Conservation (phyloP, 2,329 filamentous ascomycete genomes). For the Cordyceps militaris region DNA sequence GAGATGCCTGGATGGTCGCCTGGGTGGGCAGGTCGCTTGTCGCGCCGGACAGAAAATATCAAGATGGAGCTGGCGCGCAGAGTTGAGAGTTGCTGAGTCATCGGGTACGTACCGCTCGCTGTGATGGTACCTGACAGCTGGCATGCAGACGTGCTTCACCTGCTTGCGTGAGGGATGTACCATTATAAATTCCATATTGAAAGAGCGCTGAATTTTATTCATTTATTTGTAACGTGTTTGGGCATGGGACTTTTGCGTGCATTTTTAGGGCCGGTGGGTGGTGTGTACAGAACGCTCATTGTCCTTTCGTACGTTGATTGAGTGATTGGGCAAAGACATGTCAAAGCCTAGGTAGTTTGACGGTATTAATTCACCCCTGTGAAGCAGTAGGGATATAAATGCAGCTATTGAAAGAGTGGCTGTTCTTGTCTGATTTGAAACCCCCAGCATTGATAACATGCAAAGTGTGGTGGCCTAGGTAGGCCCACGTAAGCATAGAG, state of each 20-base stretch:
- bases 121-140: not conserved
- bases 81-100: conserved; percentile 5
- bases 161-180: too few relatives aligned
- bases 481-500: not conserved
- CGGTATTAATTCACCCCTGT: too few relatives aligned
- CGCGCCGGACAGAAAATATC: conserved; percentile 8
- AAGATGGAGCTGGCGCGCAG: conserved; percentile 4
- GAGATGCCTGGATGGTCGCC: not conserved
- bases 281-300: too few relatives aligned
- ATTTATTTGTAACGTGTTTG: not conserved
- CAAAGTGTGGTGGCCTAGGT: not conserved
- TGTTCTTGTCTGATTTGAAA: not conserved
- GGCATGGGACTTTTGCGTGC: too few relatives aligned
- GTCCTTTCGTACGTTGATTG: too few relatives aligned
- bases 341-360: not conserved
- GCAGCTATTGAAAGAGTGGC: not conserved
- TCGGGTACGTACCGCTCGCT: not conserved
- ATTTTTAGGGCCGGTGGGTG: too few relatives aligned
- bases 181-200: too few relatives aligned
- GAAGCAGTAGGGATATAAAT: not conserved
- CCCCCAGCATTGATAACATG: not conserved
- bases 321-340: not conserved
- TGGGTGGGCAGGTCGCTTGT: not conserved
- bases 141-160: not conserved
- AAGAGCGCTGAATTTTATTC: too few relatives aligned